Conservation (phyloP, 2,329 filamentous ascomycete genomes). For the Nothopassalora personata region DNA sequence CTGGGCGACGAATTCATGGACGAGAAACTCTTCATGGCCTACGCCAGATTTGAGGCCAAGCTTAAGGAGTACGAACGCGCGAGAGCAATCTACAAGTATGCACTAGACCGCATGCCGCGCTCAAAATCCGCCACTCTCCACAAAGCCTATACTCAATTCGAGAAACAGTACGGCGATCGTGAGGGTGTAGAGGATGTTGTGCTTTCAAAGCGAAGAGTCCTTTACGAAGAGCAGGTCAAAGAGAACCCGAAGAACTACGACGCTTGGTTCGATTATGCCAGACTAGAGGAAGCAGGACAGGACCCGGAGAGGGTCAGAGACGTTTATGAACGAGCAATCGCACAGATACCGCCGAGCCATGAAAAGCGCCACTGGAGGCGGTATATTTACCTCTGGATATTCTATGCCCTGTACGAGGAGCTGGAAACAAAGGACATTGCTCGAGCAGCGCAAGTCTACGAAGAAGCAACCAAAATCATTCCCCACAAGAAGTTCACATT, state of each 20-base stretch:
- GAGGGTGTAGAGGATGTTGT: conserved; percentile 95
- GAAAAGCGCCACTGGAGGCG: conserved; percentile 96
- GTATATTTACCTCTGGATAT: conserved; percentile 97
- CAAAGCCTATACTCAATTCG: conserved; percentile 93
- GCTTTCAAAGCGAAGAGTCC: conserved; percentile 82
- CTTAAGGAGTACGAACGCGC: conserved; percentile 92
- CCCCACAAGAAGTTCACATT: conserved; percentile 98
- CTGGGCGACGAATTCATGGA: conserved; percentile 94
- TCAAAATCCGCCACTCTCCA: conserved; percentile 81
- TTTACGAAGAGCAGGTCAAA: conserved; percentile 91
- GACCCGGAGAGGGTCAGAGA: conserved; percentile 81
- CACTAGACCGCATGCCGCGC: conserved; percentile 81
- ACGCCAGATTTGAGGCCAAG: conserved; percentile 90
- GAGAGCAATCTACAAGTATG: conserved; percentile 94
- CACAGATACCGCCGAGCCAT: conserved; percentile 87
- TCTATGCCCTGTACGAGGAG: conserved; percentile 95
- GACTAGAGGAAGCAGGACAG: conserved; percentile 79
- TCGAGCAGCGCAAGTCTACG: conserved; percentile 83
- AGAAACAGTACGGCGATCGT: conserved; percentile 93
- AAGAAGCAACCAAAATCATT: conserved; percentile 77
- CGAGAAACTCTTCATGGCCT: conserved; percentile 90
- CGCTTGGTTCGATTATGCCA: conserved; percentile 91
- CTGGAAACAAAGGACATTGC: conserved; percentile 72
- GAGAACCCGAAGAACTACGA: conserved; percentile 97
- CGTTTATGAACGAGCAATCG: conserved; percentile 91